A percentile compares a stretch with the other conserved stretches of the same genome.
Evolutionary conservation across 352 stramenopile species (phyloP).

Genomic region (Pythium aristosporum): DNA sequence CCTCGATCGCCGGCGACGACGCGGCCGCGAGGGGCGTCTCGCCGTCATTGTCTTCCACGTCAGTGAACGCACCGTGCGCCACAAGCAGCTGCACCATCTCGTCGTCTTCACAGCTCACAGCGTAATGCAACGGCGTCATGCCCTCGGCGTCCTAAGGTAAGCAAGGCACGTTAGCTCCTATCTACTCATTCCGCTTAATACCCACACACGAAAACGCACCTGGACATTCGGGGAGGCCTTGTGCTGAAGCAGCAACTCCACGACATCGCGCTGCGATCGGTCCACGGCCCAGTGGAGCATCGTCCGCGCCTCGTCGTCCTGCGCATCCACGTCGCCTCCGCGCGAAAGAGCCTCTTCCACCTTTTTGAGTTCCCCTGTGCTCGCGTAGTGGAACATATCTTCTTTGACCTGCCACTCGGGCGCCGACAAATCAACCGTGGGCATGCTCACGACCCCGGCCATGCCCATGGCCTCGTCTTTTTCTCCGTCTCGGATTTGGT

Average conservation of each 20-base stretch:
- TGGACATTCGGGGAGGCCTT: constrained; percentile 61
- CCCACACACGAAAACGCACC: constrained; percentile 25
- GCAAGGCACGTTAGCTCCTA: background rate
- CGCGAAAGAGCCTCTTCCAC: constrained; percentile 42
- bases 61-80: constrained; percentile 51
- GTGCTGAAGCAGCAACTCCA: constrained; percentile 50
- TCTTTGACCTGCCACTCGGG: constrained; percentile 76
- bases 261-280: constrained; percentile 49
- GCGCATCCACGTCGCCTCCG: constrained; percentile 44
- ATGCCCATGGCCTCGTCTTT: constrained; percentile 40
- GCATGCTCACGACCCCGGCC: constrained; percentile 56
- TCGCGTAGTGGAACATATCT: constrained; percentile 72
- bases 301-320: constrained; percentile 73
- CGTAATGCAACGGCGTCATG: constrained; percentile 83
- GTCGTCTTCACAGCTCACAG: constrained; percentile 69
- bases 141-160: constrained; percentile 55
- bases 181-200: background rate
- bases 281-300: constrained; percentile 86
- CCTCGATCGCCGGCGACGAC: constrained; percentile 36
- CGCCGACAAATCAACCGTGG: constrained; percentile 75
- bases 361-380: constrained; percentile 56
- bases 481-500: constrained; percentile 9
- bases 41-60: constrained; percentile 67
- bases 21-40: constrained; percentile 56
- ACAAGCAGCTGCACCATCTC: constrained; percentile 66